Evolutionary conservation across 768 basidiomycete genomes (phyloP), one percentile per base, ranked within the genome.

Genomic region (Tulasnella sp.): DNA sequence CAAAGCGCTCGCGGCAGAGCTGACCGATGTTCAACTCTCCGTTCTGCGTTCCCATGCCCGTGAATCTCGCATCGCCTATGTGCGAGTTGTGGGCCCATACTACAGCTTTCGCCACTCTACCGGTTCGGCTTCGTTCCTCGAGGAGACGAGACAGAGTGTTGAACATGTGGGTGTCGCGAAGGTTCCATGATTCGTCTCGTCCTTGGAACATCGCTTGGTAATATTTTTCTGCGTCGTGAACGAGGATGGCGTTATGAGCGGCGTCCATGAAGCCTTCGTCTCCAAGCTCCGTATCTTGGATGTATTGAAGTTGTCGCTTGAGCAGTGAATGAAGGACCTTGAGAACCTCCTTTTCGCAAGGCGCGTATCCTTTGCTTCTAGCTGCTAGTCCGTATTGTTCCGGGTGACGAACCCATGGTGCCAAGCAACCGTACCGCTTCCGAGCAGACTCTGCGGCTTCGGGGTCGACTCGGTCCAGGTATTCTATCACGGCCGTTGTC

Each of bases 51-150:
- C 81, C 81, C 81, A 82, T 82, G 67, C 81, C 79, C 0, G 81
- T 82, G 17, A 78, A 80, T 29, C 82, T 72, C 17, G 81, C 81
- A 36, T 82, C 82, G 36, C 82, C 81, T 34, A 81, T 79, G 71
- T 82, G 82, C 11, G 81, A 82, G 77, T 81, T 82, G 73, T 82
- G 82, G 14, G 81, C 82, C 82, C 81, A 82, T n/a, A 82, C 79
- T 1, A 82, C 14, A 67, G 72, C 14, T 76, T 80, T 8, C 79
- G 77, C 74, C 79, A 77, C 22, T 70, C 77, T 37, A 78, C 78
- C 29, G 79, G 72, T 39, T 79, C 71, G 19, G 74, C 74, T 12
- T 80, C 58, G 58, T 31, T 64, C 58, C 29, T 64, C 58, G 29
- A 75, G 19, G 75, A 77, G 22, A 78, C 76, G 19, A 79, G 79